Evolutionary conservation across 306 rosid genomes (phyloP), one percentile per base, ranked within the genome.

Genomic region (Quercus mongolica): DNA sequence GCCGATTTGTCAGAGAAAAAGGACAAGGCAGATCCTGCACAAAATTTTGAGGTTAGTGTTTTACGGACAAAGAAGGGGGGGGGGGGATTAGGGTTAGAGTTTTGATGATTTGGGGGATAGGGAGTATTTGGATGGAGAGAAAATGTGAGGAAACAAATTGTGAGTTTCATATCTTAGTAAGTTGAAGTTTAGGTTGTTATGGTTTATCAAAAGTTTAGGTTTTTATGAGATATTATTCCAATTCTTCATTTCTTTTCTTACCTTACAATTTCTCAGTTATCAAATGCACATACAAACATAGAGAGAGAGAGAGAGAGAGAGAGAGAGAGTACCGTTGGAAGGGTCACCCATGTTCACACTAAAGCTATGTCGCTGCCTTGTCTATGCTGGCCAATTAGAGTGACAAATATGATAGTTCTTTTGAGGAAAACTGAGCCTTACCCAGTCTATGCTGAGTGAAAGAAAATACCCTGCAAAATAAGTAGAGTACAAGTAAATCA

Each of bases 1-100:
- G 92, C 91, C 19, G 94, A 92, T 83, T 89, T 92, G 79, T 92
- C 91, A 71, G 78, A 80, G 56, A 79, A 80, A 80, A 91, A 88
- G n/a, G 84, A 73, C 38, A 92, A 83, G 73, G 30, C 78, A 18
- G 88, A 77, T 46, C 83, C 92, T 83, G 83, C 76, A 30, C 54
- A 49, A 49, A 49, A 10, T 49, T 49, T 49, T 49, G 4, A 49
- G 4, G 54, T 49, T 49, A 49, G 15, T 49, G 1, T 49, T 49
- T 49, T 49, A 13, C 12, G 12, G 15, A 80, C 75, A 54, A 52
- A 72, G 17, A 67, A 4, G n/a, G 3, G 67, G 56, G 44, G 15
- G 54, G 0, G 35, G 56, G 54, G 12, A 20, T 46, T 35, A 80
- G 59, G 14, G 26, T 51, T 58, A 61, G 57, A 46, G 33, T 21